These are phyloP conservation scores for Aspergillus clavatus DNA, from an alignment of 2,329 filamentous ascomycete species.

Conservation along the genomic window DNA sequence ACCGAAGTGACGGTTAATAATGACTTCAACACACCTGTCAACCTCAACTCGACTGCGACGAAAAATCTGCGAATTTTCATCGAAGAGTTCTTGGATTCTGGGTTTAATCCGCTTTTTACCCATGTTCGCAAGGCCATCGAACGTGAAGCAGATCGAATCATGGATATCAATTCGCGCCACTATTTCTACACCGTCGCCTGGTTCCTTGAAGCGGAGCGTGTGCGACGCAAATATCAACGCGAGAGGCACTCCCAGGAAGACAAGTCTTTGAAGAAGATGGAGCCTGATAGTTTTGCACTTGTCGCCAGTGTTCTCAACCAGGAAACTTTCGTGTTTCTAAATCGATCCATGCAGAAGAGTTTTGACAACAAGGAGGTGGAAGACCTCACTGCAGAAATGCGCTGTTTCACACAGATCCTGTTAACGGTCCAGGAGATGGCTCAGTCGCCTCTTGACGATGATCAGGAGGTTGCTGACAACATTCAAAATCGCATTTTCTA, in stretches of 20 bases:
- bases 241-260: conserved; percentile 48
- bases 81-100: conserved; percentile 88
- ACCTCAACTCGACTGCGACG: conserved; percentile 69
- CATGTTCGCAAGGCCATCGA: conserved; percentile 86
- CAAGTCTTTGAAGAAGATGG: conserved; percentile 49
- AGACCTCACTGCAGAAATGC: conserved; percentile 80
- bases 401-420: conserved; percentile 90
- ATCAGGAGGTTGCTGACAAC: conserved; percentile 96
- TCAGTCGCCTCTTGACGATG: conserved; percentile 77
- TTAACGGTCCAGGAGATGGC: conserved; percentile 91
- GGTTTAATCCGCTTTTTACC: conserved; percentile 86
- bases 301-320: conserved; percentile 89
- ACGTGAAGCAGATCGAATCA: conserved; percentile 75
- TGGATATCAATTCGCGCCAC: conserved; percentile 71
- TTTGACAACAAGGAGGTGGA: conserved; percentile 82
- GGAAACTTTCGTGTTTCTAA: conserved; percentile 87
- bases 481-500: conserved; percentile 97
- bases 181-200: conserved; percentile 90
- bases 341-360: conserved; percentile 71
- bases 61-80: conserved; percentile 75
- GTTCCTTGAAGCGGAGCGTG: conserved; percentile 84
- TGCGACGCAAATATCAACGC: conserved; percentile 60
- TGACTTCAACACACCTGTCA: conserved; percentile 70
- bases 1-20: conserved; percentile 56
- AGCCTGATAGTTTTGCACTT: conserved; percentile 73